Base-by-base conservation (phyloP, 768 basidiomycete species). In the Dioszegia crocea region DNA sequence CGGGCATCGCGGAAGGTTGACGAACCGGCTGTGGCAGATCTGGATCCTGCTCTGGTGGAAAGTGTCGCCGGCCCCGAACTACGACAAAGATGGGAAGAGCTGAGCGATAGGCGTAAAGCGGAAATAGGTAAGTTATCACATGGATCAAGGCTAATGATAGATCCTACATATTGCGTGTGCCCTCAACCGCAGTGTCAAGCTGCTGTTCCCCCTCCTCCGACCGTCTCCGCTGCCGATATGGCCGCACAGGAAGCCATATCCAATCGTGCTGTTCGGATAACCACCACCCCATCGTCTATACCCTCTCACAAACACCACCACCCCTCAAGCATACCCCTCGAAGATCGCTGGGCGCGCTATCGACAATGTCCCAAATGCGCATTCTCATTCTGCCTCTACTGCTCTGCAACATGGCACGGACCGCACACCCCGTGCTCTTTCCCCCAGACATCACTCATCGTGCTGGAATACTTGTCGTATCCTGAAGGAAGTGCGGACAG, bases 361-460 rank as follows among this genome's bases (percentile, higher is more conserved):
- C 83, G 91, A 51, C 83, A 82, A 36, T 93, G 91, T 66, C 77
- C 82, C 3, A 74, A 77, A 30, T 94, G 91, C 72, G 79, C 78
- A 3, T 92, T 84, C 76, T 85, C 86, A 0, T 93, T 93, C 72
- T 93, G 91, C 76, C 82, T 84, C 2, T 87, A 87, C 65, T 96
- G 91, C 73, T 83, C 82, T 62, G 82, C 85, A 43, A 87, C 88
- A 48, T 94, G 91, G 91, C 91, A 94, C 72, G 91, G 91, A 1
- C 84, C 88, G 1, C 82, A 87, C 49, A 82, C 84, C 4, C 78
- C 81, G 10, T 94, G 91, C 62, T 83, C 84, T 0, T 82, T 88
- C 26, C 83, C 85, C 10, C 77, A 84, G 27, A 84, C 85, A n/a
- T 84, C 86, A 64, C 79, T 81, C 39, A 72, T 91, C 48, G 81